Conservation (phyloP, 331 rosid species). For the Prunus yedoensis region DNA sequence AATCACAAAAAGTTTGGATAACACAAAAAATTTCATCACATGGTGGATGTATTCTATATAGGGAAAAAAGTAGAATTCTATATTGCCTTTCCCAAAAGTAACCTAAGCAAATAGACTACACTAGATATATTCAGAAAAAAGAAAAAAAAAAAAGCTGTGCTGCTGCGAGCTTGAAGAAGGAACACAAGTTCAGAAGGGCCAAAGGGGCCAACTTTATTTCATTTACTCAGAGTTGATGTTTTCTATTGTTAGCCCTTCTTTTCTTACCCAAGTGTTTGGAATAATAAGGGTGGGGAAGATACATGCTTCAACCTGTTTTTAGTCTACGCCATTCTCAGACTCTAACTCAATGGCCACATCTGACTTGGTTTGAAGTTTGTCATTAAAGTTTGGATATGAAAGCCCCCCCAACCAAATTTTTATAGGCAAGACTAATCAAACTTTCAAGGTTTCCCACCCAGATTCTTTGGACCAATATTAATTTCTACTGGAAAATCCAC, state of each 20-base stretch:
- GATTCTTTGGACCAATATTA: not conserved
- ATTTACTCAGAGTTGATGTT: conserved; percentile 6
- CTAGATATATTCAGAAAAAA: not conserved
- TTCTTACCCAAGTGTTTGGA: too few species aligned
- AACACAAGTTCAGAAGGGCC: too few species aligned
- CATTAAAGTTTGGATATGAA: conserved; percentile 27
- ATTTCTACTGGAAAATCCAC: conserved; percentile 13
- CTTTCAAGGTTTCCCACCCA: conserved; percentile 7
- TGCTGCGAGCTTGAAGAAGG: not conserved
- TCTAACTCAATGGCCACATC: not conserved
- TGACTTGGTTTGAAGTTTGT: conserved; percentile 18
- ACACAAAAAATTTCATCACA: too few species aligned
- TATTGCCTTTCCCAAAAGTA: not conserved
- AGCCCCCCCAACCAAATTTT: conserved; percentile 27
- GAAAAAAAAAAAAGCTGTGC: not conserved
- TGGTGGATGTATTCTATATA: too few species aligned
- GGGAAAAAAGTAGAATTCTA: too few species aligned
- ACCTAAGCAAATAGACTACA: not conserved
- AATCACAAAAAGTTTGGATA: too few species aligned
- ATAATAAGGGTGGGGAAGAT: conserved; percentile 1
- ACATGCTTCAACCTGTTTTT: not conserved
- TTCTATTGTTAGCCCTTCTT: not conserved
- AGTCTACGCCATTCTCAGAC: conserved; percentile 2
- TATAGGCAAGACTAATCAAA: conserved; percentile 5
- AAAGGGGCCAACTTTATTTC: not conserved